Conservation (phyloP, 208 protist genomes). For the Zelonia costaricensis region DNA sequence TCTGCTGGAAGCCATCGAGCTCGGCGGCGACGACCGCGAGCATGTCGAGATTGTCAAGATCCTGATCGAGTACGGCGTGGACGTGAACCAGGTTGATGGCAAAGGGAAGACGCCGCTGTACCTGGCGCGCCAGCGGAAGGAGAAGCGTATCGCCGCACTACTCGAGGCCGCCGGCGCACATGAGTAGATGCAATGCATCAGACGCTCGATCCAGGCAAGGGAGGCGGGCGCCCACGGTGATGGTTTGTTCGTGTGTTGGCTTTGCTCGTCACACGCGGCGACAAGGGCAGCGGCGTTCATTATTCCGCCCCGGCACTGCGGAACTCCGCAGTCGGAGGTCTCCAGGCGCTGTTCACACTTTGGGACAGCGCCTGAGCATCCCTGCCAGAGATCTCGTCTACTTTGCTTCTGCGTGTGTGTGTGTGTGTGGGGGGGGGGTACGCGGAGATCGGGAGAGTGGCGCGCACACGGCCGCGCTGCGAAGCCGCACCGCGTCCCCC, state of each 20-base stretch:
- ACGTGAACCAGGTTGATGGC: conserved; percentile 46
- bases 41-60: conserved; percentile 62
- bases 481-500: no score
- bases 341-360: no score
- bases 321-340: no score
- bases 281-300: no score
- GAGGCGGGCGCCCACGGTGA: no score
- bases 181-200: conserved; percentile 14
- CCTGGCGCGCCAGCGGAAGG: conserved; percentile 40
- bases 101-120: conserved; percentile 46
- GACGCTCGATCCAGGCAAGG: no score
- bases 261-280: no score
- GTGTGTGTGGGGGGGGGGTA: not conserved
- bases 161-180: conserved; percentile 45
- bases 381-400: not conserved
- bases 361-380: no score
- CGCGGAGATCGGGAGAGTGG: no score
- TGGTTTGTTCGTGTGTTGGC: no score
- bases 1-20: conserved; percentile 43
- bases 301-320: no score
- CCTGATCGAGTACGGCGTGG: conserved; percentile 43
- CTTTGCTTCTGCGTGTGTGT: not conserved
- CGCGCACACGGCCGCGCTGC: no score
- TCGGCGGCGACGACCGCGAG: conserved; percentile 58
- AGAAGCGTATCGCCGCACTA: conserved; percentile 46